These are phyloP conservation scores for Rauvolfia tetraphylla DNA, from an alignment of 257 asterid species.

Conservation along the genomic window DNA sequence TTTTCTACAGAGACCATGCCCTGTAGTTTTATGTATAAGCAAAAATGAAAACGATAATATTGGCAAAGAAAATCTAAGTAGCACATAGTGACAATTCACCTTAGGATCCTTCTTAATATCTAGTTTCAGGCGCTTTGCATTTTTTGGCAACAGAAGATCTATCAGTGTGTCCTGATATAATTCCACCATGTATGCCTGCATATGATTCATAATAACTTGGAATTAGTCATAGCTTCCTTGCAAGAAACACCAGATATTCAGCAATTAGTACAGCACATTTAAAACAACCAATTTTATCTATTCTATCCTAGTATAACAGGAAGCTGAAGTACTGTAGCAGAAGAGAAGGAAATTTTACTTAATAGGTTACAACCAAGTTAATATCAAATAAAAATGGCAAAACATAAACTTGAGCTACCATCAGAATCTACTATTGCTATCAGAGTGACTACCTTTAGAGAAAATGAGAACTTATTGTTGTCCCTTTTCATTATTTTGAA, in stretches of 20 bases:
- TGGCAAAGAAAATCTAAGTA: conserved; percentile 17
- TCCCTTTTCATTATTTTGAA: conserved; percentile 77
- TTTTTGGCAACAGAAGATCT: conserved; percentile 78
- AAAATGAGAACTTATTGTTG: conserved; percentile 62
- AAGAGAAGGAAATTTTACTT: not conserved
- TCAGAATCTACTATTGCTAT: conserved; percentile 12
- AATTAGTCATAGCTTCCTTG: not conserved
- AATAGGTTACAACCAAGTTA: not conserved
- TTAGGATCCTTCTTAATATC: conserved; percentile 91
- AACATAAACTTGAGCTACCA: not conserved
- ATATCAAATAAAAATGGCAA: not conserved
- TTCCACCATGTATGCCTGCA: conserved; percentile 95
- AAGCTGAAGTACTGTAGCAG: not conserved
- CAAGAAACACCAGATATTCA: not conserved
- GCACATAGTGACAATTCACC: conserved; percentile 37
- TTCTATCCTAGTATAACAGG: not conserved
- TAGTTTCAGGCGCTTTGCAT: conserved; percentile 60
- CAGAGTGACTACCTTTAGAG: conserved; percentile 62
- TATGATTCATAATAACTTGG: conserved; percentile 6
- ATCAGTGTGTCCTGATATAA: conserved; percentile 83
- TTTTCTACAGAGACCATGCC: conserved; percentile 96
- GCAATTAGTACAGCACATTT: not conserved
- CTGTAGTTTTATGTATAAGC: conserved; percentile 22
- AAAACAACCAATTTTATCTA: not conserved
- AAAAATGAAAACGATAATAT: not conserved